A percentile compares a stretch with the other conserved stretches of the same genome.
Evolutionary conservation across 148 eudicot genomes (phyloP).

Genomic region (Amaranthus hypochondriacus): DNA sequence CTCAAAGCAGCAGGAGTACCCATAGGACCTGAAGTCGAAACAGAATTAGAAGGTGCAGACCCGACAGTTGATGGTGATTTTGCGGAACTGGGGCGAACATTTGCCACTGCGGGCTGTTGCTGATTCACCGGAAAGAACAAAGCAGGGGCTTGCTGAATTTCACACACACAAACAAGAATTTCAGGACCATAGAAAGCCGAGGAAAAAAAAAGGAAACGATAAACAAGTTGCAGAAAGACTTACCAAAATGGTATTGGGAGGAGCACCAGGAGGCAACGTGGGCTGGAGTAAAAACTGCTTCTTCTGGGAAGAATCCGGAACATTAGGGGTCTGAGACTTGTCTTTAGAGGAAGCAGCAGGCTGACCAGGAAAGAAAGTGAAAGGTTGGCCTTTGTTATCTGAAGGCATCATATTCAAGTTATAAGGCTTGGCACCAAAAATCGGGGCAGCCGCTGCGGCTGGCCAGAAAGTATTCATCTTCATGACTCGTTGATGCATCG

Average conservation of each 20-base stretch:
- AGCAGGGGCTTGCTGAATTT: constrained; percentile 60
- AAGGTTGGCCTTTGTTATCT: constrained; percentile 54
- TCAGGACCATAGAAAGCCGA: neutral
- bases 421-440: constrained; percentile 69
- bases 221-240: neutral
- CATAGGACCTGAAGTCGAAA: constrained; percentile 33
- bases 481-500: constrained; percentile 63
- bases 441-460: constrained; percentile 31
- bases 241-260: constrained; percentile 66
- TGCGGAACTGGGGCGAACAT: constrained; percentile 44
- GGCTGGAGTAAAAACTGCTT: constrained; percentile 80
- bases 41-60: constrained; percentile 30
- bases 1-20: constrained; percentile 7
- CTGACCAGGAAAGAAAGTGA: constrained; percentile 52
- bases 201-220: neutral
- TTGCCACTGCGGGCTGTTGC: constrained; percentile 57
- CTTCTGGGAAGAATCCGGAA: constrained; percentile 56
- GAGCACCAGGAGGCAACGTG: constrained; percentile 56
- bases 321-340: constrained; percentile 41
- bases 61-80: constrained; percentile 41
- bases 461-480: constrained; percentile 88
- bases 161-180: neutral
- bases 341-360: constrained; percentile 47
- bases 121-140: constrained; percentile 84
- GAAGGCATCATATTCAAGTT: constrained; percentile 65